Evolutionary conservation across 78 protist species (phyloP).

Genomic region (Dictyostelium discoideum): dicty_2.7 NC_007088.5:8153501-8154000

Average conservation of each 20-base stretch:
- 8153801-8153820: constrained; percentile 72
- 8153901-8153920: constrained; percentile 84
- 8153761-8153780: constrained; percentile 36
- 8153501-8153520: neutral
- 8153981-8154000: constrained; percentile 20
- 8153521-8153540: no score
- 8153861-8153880: neutral
- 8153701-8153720: constrained; percentile 53
- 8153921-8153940: neutral
- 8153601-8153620: constrained; percentile 81
- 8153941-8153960: constrained; percentile 20
- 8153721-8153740: constrained; percentile 65
- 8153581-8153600: constrained; percentile 60
- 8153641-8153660: constrained; percentile 40
- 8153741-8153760: neutral
- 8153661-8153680: constrained; percentile 59
- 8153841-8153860: neutral
- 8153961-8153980: neutral
- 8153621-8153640: constrained; percentile 66
- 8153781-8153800: constrained; percentile 30
- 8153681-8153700: constrained; percentile 38
- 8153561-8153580: neutral
- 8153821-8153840: neutral
- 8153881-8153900: constrained; percentile 64
- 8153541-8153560: neutral